A percentile compares a stretch with the other conserved stretches of the same genome.
These are phyloP conservation scores for Trypanosomatidae sp. DNA, from an alignment of 208 protist species.

Conservation along the genomic window DNA sequence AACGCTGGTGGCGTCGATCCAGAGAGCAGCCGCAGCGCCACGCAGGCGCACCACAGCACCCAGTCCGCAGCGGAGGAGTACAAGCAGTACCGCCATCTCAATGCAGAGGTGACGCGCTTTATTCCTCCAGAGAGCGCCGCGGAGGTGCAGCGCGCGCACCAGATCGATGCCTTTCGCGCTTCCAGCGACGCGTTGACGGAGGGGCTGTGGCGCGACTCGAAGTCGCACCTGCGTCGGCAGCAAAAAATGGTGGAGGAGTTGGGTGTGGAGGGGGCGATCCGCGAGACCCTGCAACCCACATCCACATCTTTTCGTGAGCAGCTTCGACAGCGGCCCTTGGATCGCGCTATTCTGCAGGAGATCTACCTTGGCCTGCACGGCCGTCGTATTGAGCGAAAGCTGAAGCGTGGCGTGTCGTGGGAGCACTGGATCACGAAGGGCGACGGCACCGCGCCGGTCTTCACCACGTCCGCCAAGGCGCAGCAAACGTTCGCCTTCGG, in stretches of 20 bases:
- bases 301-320: conserved; percentile 61
- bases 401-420: conserved; percentile 84
- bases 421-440: conserved; percentile 93
- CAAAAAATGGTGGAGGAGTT: conserved; percentile 58
- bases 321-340: conserved; percentile 74
- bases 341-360: conserved; percentile 84
- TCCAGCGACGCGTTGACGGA: conserved; percentile 31
- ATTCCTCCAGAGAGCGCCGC: conserved; percentile 39
- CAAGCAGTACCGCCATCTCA: conserved; percentile 19
- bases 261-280: conserved; percentile 81
- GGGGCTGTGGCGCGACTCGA: conserved; percentile 65
- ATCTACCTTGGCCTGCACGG: conserved; percentile 88
- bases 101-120: conserved; percentile 30
- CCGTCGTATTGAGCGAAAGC: conserved; percentile 72
- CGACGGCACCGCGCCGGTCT: conserved; percentile 87
- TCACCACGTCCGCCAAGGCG: conserved; percentile 71
- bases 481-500: conserved; percentile 90
- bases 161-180: conserved; percentile 47
- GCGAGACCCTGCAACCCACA: conserved; percentile 67
- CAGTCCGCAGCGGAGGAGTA: conserved; percentile 28
- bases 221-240: conserved; percentile 79
- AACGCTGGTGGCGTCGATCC: too few relatives aligned
- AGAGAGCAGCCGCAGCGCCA: too few relatives aligned
- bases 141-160: conserved; percentile 52
- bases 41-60: neutral